Conservation (phyloP, 2,329 filamentous ascomycete species). For the Gnomoniopsis sp. region DNA sequence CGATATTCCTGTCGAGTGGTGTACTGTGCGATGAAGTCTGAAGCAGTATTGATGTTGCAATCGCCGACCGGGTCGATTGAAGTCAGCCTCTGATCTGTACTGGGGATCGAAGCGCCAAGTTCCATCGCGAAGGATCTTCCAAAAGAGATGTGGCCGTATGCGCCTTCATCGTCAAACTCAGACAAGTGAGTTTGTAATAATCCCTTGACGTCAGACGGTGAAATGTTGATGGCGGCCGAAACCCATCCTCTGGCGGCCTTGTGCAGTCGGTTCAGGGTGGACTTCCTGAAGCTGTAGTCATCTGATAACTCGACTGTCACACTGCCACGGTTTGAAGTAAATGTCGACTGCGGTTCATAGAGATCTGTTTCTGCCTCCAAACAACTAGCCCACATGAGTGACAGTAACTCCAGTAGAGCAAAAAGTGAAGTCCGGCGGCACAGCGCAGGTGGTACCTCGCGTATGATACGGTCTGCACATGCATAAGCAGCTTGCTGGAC, state of each 20-base stretch:
- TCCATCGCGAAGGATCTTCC: conserved; percentile 93
- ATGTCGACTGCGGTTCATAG: conserved; percentile 81
- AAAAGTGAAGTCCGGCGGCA: conserved; percentile 90
- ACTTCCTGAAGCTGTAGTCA: conserved; percentile 77
- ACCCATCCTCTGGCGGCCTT: conserved; percentile 79
- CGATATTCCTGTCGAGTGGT: conserved; percentile 95
- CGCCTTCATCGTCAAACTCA: conserved; percentile 86
- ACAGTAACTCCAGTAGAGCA: conserved; percentile 84
- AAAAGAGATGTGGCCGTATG: conserved; percentile 86
- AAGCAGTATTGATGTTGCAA: conserved; percentile 81
- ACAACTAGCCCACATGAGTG: conserved; percentile 93
- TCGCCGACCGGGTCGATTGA: conserved; percentile 75
- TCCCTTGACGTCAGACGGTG: conserved; percentile 91
- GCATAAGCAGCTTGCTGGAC: conserved; percentile 83
- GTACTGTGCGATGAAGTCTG: conserved; percentile 95
- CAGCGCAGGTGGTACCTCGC: conserved; percentile 79
- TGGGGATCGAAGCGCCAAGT: conserved; percentile 82
- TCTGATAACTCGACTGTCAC: conserved; percentile 91
- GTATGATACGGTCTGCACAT: conserved; percentile 83
- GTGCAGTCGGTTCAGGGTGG: conserved; percentile 75
- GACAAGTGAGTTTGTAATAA: conserved; percentile 94
- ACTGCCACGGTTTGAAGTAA: conserved; percentile 71
- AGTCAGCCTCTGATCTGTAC: conserved; percentile 78
- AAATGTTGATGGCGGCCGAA: conserved; percentile 72
- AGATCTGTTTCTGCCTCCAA: conserved; percentile 91